Conservation (phyloP, 2,329 filamentous ascomycete species). For the Penicillium sumatraense region DNA sequence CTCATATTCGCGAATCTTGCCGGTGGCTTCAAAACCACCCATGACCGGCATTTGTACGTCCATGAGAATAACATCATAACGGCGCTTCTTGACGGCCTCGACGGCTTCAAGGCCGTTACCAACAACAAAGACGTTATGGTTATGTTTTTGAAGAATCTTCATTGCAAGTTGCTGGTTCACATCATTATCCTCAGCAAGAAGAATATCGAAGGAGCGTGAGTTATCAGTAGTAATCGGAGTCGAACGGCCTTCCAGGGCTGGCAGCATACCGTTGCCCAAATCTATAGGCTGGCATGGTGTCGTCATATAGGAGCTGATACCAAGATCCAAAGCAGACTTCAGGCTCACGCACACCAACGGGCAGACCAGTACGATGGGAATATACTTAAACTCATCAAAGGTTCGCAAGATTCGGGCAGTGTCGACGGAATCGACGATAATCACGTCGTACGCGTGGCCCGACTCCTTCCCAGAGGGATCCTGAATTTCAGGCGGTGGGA, state of each 20-base stretch:
- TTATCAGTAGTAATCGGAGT: conserved; percentile 91
- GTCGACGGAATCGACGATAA: conserved; percentile 91
- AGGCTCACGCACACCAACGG: conserved; percentile 88
- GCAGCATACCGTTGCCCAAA: conserved; percentile 93
- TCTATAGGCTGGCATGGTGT: conserved; percentile 94
- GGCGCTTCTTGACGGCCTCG: conserved; percentile 86
- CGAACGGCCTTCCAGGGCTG: conserved; percentile 88
- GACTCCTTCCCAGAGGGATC: conserved; percentile 53
- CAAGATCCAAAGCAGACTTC: conserved; percentile 90
- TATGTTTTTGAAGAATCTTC: conserved; percentile 96
- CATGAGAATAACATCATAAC: conserved; percentile 97
- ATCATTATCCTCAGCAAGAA: conserved; percentile 94
- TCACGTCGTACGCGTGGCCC: conserved; percentile 81
- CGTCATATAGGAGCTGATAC: conserved; percentile 99
- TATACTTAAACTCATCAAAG: conserved; percentile 95
- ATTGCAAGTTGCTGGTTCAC: conserved; percentile 96
- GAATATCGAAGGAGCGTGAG: conserved; percentile 91
- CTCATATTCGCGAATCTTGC: conserved; percentile 95
- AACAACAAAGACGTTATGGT: conserved; percentile 72
- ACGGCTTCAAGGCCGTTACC: conserved; percentile 94
- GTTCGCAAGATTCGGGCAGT: conserved; percentile 84
- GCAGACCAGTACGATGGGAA: conserved; percentile 90
- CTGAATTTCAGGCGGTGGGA: conserved; percentile 61
- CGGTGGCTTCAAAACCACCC: conserved; percentile 97
- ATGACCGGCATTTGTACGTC: conserved; percentile 99